These are phyloP conservation scores for Setaria viridis DNA, from an alignment of 202 grass and related monocot genomes.

Conservation along the genomic window DNA sequence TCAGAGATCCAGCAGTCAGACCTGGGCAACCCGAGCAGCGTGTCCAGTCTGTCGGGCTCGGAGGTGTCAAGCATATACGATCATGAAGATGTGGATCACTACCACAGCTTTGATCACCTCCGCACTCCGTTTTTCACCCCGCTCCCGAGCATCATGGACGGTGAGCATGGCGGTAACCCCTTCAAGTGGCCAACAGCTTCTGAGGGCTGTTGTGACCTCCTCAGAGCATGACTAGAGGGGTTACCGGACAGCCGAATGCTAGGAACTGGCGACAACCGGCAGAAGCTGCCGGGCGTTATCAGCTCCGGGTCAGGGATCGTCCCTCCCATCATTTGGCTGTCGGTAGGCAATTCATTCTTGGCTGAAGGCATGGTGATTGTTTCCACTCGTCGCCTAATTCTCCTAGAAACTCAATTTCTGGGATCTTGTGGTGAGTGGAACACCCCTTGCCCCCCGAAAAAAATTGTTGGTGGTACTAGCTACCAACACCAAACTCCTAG, in stretches of 20 bases:
- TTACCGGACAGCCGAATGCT: conserved; percentile 43
- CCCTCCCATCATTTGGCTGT: conserved; percentile 47
- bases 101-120: conserved; percentile 49
- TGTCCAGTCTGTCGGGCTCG: conserved; percentile 61
- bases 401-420: conserved; percentile 48
- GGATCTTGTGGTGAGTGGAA: conserved; percentile 44
- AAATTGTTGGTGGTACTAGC: background rate
- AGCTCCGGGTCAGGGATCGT: conserved; percentile 42
- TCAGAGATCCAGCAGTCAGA: conserved; percentile 69
- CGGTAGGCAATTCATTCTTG: conserved; percentile 89
- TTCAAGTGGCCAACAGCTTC: conserved; percentile 70
- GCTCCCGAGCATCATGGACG: conserved; percentile 52
- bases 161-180: conserved; percentile 58
- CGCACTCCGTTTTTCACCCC: conserved; percentile 48
- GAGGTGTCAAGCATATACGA: conserved; percentile 67
- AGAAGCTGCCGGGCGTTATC: background rate
- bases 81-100: conserved; percentile 39
- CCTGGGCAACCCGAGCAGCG: conserved; percentile 52
- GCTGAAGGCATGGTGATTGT: conserved; percentile 53
- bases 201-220: conserved; percentile 72
- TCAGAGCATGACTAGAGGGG: conserved; percentile 71
- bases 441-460: background rate
- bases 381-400: conserved; percentile 24
- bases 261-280: conserved; percentile 4
- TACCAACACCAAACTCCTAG: conserved; percentile 12